Evolutionary conservation across 2,329 filamentous ascomycete species (phyloP).

Genomic region (Passalora sequoiae): DNA sequence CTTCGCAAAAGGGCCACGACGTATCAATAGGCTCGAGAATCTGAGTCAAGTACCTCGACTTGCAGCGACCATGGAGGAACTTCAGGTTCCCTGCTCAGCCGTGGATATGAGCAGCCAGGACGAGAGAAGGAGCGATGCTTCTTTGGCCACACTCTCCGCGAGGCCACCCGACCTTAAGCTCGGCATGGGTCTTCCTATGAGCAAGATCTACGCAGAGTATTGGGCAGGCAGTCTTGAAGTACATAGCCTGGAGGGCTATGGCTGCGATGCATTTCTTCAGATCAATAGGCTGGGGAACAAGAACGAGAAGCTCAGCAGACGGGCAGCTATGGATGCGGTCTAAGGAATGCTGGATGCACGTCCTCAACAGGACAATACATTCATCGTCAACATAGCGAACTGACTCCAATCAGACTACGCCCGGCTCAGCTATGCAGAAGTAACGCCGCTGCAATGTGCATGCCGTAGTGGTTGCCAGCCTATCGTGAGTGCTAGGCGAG

Average conservation of each 20-base stretch:
- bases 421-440: too few relatives aligned
- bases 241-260: slow-evolving; percentile 91
- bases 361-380: too few relatives aligned
- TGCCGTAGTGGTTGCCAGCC: too few relatives aligned
- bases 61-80: slow-evolving; percentile 81
- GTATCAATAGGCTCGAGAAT: slow-evolving; percentile 72
- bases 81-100: slow-evolving; percentile 21
- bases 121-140: slow-evolving; percentile 51
- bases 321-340: slow-evolving; percentile 51
- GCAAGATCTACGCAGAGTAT: slow-evolving; percentile 92
- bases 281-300: slow-evolving; percentile 97
- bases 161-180: slow-evolving; percentile 80
- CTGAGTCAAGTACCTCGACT: slow-evolving; percentile 81
- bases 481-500: too few relatives aligned
- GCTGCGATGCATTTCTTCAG: slow-evolving; percentile 90
- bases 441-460: neutral
- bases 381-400: too few relatives aligned
- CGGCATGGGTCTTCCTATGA: slow-evolving; percentile 90
- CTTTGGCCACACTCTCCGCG: slow-evolving; percentile 72
- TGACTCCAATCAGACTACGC: too few relatives aligned
- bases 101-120: slow-evolving; percentile 18
- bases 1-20: slow-evolving; percentile 86
- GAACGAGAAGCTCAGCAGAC: slow-evolving; percentile 78
- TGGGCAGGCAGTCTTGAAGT: slow-evolving; percentile 91
- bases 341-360: too few relatives aligned